phyloP scores from a whole-genome alignment of 1,139 yeast species.

The Yamadazyma epiphylla region DNA sequence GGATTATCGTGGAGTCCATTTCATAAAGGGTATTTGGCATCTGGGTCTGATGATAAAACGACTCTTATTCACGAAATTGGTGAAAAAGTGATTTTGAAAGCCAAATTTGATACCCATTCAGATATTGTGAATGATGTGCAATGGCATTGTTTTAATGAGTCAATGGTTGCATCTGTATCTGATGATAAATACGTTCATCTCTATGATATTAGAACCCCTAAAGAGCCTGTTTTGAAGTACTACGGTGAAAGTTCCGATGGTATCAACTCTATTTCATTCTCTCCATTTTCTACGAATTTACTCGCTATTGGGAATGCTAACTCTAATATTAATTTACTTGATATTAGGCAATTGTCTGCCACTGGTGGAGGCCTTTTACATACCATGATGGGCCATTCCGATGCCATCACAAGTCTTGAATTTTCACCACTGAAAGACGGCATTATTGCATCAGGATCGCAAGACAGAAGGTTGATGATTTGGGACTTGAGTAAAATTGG shows the following conservation, averaged over 20 bases:
- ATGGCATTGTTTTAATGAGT: conserved; percentile 55
- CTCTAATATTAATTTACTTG: conserved; percentile 61
- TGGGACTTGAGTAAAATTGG: conserved; percentile 77
- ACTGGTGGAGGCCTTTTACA: conserved; percentile 40
- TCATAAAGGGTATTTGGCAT: conserved; percentile 46
- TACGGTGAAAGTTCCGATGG: conserved; percentile 36
- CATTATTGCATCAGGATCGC: conserved; percentile 67
- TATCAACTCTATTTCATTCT: conserved; percentile 62
- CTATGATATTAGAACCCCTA: conserved; percentile 35
- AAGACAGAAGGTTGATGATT: conserved; percentile 64
- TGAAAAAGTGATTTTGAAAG: conserved; percentile 4
- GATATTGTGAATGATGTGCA: conserved; percentile 72
- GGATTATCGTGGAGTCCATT: conserved; percentile 64
- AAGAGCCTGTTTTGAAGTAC: conserved; percentile 23
- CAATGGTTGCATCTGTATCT: conserved; percentile 64
- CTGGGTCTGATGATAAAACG: conserved; percentile 62
- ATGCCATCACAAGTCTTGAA: conserved; percentile 62
- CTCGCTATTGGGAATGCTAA: conserved; percentile 68
- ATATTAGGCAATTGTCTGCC: conserved; percentile 44
- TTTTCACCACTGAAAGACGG: conserved; percentile 73
- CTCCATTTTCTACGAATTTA: conserved; percentile 55
- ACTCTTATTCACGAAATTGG: conserved; percentile 56
- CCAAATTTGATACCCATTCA: conserved; percentile 33
- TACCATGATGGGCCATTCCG: conserved; percentile 76
- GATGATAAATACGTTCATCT: conserved; percentile 53